phyloP scores from a whole-genome alignment of 208 protist species.

The Trichomonas vaginalis region DNA sequence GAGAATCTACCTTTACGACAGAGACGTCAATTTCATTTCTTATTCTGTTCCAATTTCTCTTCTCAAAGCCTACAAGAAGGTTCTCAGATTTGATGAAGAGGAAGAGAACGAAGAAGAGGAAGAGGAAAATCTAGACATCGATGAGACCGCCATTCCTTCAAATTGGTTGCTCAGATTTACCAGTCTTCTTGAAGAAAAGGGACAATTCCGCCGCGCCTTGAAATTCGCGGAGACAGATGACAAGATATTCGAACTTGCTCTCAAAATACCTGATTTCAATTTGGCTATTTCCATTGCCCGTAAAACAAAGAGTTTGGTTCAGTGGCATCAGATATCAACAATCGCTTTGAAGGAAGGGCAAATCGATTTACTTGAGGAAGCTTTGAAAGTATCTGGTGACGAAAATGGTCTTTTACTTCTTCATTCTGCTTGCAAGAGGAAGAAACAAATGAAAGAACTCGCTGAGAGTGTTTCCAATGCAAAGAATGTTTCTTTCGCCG shows the following conservation, averaged over 20 bases:
- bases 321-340: neutral
- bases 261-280: neutral
- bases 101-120: neutral
- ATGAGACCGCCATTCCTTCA: neutral
- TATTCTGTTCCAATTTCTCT: neutral
- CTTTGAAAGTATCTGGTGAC: neutral
- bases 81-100: neutral
- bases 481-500: constrained; percentile 59
- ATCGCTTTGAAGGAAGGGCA: neutral
- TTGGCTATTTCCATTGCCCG: neutral
- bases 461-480: constrained; percentile 58
- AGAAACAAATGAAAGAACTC: neutral
- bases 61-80: neutral
- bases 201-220: neutral
- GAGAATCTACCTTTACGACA: neutral
- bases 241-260: neutral
- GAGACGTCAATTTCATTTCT: neutral
- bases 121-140: neutral
- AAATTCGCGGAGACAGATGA: neutral
- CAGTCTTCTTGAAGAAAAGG: neutral
- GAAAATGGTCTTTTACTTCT: neutral
- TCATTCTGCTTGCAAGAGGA: neutral
- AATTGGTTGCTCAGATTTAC: neutral
- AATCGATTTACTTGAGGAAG: neutral
- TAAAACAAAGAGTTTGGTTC: neutral